Evolutionary conservation across 2,329 filamentous ascomycete genomes (phyloP).

Genomic region (Byssoonygena ceratinophila): DNA sequence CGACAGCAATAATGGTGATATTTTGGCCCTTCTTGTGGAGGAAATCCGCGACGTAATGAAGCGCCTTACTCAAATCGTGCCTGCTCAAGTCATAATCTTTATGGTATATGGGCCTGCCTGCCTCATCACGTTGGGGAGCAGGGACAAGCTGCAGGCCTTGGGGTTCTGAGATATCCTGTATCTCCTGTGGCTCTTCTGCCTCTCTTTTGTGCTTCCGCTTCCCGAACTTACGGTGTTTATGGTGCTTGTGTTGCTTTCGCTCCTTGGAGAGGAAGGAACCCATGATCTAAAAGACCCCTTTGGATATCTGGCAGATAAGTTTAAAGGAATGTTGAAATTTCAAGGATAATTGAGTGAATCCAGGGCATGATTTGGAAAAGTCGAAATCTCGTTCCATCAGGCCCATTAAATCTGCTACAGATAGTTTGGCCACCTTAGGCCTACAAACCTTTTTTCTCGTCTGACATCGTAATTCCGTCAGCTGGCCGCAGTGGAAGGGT

Average conservation of each 20-base stretch:
- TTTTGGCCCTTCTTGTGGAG: constrained; percentile 7
- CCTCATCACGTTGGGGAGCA: neutral
- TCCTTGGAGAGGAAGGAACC: neutral
- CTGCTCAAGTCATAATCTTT: constrained; percentile 10
- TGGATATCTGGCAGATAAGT: neutral
- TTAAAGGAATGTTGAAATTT: neutral
- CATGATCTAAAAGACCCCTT: neutral
- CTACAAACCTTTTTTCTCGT: too few relatives aligned
- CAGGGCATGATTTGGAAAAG: neutral
- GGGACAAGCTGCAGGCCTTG: constrained; percentile 1
- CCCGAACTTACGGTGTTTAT: neutral
- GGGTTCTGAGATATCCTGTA: neutral
- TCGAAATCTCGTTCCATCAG: neutral
- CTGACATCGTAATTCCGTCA: too few relatives aligned
- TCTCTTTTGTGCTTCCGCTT: neutral
- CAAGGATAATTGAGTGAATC: neutral
- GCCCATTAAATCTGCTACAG: neutral
- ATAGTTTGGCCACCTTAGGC: neutral
- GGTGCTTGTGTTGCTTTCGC: neutral
- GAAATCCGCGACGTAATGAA: constrained; percentile 11
- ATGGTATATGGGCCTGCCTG: neutral
- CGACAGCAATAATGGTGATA: constrained; percentile 15
- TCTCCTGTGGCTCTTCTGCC: neutral
- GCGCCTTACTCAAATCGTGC: constrained; percentile 5
- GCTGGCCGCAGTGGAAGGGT: too few relatives aligned